These are phyloP conservation scores for Aureobasidium sp. DNA, from an alignment of 2,329 filamentous ascomycete genomes.

Conservation along the genomic window DNA sequence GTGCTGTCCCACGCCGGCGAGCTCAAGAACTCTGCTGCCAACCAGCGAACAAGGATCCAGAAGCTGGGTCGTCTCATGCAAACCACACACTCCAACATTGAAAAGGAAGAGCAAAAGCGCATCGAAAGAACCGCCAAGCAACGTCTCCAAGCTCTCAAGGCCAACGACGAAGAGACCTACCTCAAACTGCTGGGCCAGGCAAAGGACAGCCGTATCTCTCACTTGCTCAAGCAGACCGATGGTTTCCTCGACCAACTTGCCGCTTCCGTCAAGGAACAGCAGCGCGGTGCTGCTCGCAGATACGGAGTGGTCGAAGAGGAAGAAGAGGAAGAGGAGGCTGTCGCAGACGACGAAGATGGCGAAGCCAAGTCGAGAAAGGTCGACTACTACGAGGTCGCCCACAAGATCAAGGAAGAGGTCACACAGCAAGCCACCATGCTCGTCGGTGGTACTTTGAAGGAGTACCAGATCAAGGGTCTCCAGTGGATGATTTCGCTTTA, in stretches of 20 bases:
- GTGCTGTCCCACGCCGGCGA: slow-evolving; percentile 77
- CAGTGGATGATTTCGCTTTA: slow-evolving; percentile 99
- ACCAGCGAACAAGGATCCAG: slow-evolving; percentile 66
- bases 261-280: slow-evolving; percentile 87
- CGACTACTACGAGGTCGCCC: slow-evolving; percentile 97
- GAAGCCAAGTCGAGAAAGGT: slow-evolving; percentile 69
- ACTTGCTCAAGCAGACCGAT: slow-evolving; percentile 92
- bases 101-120: slow-evolving; percentile 98
- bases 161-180: slow-evolving; percentile 98
- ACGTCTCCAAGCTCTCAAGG: slow-evolving; percentile 96
- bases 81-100: slow-evolving; percentile 86
- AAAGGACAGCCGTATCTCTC: slow-evolving; percentile 98
- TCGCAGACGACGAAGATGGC: slow-evolving; percentile 62
- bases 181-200: slow-evolving; percentile 95
- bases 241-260: slow-evolving; percentile 95
- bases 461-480: slow-evolving; percentile 96
- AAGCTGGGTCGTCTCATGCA: slow-evolving; percentile 89
- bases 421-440: slow-evolving; percentile 74
- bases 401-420: slow-evolving; percentile 91
- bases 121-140: slow-evolving; percentile 97
- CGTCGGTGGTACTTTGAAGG: slow-evolving; percentile 87
- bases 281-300: slow-evolving; percentile 70
- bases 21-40: slow-evolving; percentile 59
- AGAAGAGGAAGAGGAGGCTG: slow-evolving; percentile 48
- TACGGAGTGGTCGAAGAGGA: slow-evolving; percentile 58